Percentiles rank a stretch among this genome's conserved stretches.
Conservation (phyloP, 331 rosid genomes). For the Dryas integrifolia region DNA sequence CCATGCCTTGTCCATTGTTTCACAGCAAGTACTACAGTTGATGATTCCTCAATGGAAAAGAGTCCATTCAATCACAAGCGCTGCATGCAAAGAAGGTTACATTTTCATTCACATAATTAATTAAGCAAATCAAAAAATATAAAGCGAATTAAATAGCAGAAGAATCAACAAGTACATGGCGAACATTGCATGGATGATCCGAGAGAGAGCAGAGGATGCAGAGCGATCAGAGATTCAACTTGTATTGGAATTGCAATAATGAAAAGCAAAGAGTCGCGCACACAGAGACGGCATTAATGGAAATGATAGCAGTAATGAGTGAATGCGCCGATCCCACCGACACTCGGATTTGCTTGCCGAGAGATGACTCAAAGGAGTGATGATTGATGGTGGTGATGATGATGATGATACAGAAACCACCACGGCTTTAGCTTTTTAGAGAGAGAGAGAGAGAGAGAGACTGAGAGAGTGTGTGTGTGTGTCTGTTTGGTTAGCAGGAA, state of each 20-base stretch:
- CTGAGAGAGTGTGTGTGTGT: constrained; percentile 21
- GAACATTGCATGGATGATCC: constrained; percentile 13
- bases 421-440: not conserved
- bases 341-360: constrained; percentile 13
- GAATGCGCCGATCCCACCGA: constrained; percentile 31
- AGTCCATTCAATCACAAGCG: not conserved
- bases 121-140: not conserved
- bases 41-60: not conserved
- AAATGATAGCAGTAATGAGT: constrained; percentile 17
- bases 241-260: not conserved
- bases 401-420: constrained; percentile 13
- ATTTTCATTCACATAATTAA: too few species aligned
- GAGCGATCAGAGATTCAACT: not conserved
- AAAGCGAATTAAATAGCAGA: not conserved
- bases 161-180: not conserved
- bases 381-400: not conserved
- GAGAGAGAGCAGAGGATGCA: not conserved
- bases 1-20: constrained; percentile 43
- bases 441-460: constrained; percentile 2
- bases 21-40: too few species aligned
- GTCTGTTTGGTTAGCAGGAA: constrained; percentile 37
- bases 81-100: not conserved
- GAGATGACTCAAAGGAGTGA: constrained; percentile 9
- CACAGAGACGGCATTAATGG: constrained; percentile 7
- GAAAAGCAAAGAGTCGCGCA: not conserved